These are phyloP conservation scores for Ceratocystis huliohia DNA, from an alignment of 2,329 filamentous ascomycete species.

Conservation along the genomic window DNA sequence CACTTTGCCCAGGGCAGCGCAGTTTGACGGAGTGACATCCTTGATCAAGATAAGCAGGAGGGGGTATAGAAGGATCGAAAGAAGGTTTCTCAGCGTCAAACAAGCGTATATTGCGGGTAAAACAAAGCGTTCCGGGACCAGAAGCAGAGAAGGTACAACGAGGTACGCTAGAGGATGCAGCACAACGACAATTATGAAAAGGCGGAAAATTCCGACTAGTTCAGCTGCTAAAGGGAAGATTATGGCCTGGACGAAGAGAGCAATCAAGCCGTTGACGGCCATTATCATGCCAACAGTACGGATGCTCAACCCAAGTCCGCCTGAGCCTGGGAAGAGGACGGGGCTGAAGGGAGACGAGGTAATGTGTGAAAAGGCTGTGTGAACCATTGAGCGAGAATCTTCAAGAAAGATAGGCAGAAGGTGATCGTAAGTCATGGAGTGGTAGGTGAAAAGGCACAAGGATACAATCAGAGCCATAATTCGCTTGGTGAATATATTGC, in stretches of 20 bases:
- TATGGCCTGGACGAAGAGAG: conserved; percentile 46
- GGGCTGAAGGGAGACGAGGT: conserved; percentile 23
- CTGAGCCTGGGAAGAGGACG: conserved; percentile 32
- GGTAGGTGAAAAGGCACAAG: conserved; percentile 81
- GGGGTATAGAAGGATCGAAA: conserved; percentile 53
- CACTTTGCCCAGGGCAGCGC: conserved; percentile 46
- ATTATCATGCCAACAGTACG: conserved; percentile 50
- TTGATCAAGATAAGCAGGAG: conserved; percentile 56
- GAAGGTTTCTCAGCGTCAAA: conserved; percentile 45
- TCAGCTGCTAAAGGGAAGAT: conserved; percentile 49
- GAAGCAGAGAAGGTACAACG: conserved; percentile 45
- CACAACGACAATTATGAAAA: conserved; percentile 46
- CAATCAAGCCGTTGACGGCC: conserved; percentile 46
- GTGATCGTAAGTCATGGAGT: conserved; percentile 91
- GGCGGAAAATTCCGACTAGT: conserved; percentile 44
- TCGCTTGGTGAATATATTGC: conserved; percentile 20
- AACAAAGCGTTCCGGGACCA: conserved; percentile 39
- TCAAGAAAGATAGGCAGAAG: conserved; percentile 87
- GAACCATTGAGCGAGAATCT: conserved; percentile 45
- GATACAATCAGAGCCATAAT: conserved; percentile 51
- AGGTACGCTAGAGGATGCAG: conserved; percentile 51
- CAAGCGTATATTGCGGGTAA: conserved; percentile 47
- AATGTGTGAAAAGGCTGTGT: conserved; percentile 27
- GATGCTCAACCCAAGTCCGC: conserved; percentile 50
- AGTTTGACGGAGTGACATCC: conserved; percentile 44